Evolutionary conservation across 1,284 basidiomycete species (phyloP), one percentile per base, ranked within the genome.

Genomic region (Porogramme epimiltina): DNA sequence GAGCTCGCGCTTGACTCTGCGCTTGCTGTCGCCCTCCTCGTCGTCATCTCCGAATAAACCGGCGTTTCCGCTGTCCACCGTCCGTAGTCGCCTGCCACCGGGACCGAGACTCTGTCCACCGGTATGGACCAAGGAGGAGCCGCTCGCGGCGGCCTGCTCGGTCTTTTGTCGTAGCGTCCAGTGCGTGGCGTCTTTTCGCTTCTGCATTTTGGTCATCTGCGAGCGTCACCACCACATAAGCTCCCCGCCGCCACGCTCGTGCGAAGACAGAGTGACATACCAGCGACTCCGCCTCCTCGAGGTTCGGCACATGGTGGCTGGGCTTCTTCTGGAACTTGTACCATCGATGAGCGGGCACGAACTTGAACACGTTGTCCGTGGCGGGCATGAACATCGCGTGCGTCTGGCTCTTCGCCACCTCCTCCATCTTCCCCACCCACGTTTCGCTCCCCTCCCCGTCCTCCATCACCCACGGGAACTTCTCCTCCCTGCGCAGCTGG

Each of bases 401-500:
- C 20, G 69, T 72, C 61, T 73, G 65, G 26, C 69, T 75, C 68
- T 82, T 91, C 19, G 79, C 73, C 6, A 82, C 77, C 52, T 93
- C 91, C 67, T 93, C 89, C 74, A 94, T 78, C 66, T 86, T 80
- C 18, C 87, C 93, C 19, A 84, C 76, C 92, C 92, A 95, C 25
- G 81, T 66, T 69, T 92, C 88, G 53, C 76, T 72, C 47, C 82
- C 79, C 39, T 67, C 66, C 42, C 78, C 80, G 65, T 93, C 91
- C 72, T 95, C 92, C 71, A 94, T 81, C 40, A 95, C 84, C 93
- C 92, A 95, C 2, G 93, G 92, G 68, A 89, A 89, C 59, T 89
- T 76, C 70, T 95, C 93, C 73, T 95, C 91, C 63, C 79, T 81
- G 65, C 87, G 76, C 61, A 93, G 74, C 71, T 71, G 65, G 58